These are phyloP conservation scores for Monilinia laxa DNA, from an alignment of 2,329 filamentous ascomycete species.

Conservation along the genomic window DNA sequence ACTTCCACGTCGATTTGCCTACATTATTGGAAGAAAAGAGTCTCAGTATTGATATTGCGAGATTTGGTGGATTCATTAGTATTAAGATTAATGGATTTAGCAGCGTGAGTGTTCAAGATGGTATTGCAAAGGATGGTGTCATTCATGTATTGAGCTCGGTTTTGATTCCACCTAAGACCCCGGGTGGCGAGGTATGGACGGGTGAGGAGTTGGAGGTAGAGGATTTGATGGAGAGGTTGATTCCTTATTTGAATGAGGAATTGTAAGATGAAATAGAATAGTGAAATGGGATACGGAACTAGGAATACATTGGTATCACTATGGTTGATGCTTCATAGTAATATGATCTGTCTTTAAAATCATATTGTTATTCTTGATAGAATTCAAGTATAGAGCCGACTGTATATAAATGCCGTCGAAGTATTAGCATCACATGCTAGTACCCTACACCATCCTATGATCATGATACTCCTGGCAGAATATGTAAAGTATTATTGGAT, in stretches of 20 bases:
- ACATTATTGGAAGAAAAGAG: conserved; percentile 67
- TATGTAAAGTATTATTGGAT: background rate
- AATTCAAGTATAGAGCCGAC: no score
- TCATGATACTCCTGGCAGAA: no score
- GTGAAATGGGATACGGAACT: background rate
- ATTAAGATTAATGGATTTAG: conserved; percentile 76
- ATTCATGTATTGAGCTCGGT: conserved; percentile 74
- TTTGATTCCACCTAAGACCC: conserved; percentile 66
- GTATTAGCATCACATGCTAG: no score
- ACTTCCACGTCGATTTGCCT: conserved; percentile 66
- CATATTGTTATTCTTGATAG: no score
- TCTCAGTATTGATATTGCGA: conserved; percentile 69
- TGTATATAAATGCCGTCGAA: no score
- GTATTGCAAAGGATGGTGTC: conserved; percentile 74
- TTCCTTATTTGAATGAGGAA: conserved; percentile 26
- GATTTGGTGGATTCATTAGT: conserved; percentile 64
- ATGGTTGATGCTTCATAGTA: background rate
- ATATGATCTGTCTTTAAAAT: no score
- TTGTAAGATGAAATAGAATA: conserved; percentile 25
- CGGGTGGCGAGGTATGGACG: conserved; percentile 50
- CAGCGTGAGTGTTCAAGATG: conserved; percentile 66
- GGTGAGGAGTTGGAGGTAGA: conserved; percentile 57
- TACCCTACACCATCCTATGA: no score
- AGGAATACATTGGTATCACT: background rate
- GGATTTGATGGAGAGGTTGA: conserved; percentile 52